phyloP scores from a whole-genome alignment of 257 asterid genomes.

The Gynochthodes officinalis region DNA sequence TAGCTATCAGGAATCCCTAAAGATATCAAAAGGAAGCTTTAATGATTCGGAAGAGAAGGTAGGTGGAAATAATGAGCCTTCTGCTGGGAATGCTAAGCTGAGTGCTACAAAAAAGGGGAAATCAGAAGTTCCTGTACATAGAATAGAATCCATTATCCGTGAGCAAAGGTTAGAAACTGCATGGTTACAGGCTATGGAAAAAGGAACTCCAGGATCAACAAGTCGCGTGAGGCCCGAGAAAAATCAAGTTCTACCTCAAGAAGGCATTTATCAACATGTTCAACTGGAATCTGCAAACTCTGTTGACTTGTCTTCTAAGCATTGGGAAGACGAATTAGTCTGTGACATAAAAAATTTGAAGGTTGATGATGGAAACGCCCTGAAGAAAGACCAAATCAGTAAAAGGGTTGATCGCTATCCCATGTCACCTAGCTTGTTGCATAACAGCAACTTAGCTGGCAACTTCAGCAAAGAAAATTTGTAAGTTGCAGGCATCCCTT shows the following conservation, averaged over 20 bases:
- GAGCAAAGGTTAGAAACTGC: conserved; percentile 92
- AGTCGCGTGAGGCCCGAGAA: conserved; percentile 68
- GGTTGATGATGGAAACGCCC: conserved; percentile 37
- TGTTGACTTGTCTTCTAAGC: conserved; percentile 38
- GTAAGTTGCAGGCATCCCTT: conserved; percentile 48
- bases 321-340: conserved; percentile 72
- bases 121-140: conserved; percentile 52
- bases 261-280: conserved; percentile 38
- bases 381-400: conserved; percentile 41
- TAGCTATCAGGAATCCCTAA: conserved; percentile 28
- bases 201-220: conserved; percentile 61
- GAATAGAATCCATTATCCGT: conserved; percentile 76
- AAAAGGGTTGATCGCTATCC: conserved; percentile 51
- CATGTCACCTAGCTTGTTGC: conserved; percentile 90
- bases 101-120: conserved; percentile 41
- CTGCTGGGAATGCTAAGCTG: conserved; percentile 32
- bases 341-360: conserved; percentile 59
- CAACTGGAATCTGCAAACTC: conserved; percentile 38
- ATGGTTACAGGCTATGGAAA: conserved; percentile 89
- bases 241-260: conserved; percentile 89
- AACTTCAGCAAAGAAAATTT: conserved; percentile 58
- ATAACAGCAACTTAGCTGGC: conserved; percentile 49
- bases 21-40: conserved; percentile 33
- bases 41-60: conserved; percentile 33
- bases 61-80: conserved; percentile 24